Evolutionary conservation across 331 rosid species (phyloP).

Genomic region (Stylosanthes scabra): DNA sequence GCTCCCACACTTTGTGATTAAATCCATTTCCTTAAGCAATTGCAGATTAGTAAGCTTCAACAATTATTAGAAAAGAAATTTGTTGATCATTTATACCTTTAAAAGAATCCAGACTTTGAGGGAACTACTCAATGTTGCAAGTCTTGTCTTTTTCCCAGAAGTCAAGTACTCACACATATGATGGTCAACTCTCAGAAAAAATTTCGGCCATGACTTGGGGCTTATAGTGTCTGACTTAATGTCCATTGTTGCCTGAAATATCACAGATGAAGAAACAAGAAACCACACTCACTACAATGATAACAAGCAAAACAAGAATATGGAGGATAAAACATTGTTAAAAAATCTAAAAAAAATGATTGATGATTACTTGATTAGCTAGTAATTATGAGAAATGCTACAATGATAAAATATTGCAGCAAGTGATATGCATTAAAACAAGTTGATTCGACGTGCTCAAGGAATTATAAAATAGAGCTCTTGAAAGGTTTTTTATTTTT

Average conservation of each 20-base stretch:
- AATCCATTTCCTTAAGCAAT: constrained; percentile 17
- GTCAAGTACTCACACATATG: constrained; percentile 87
- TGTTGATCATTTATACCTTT: constrained; percentile 61
- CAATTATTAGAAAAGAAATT: constrained; percentile 7
- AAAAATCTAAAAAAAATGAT: constrained; percentile 22
- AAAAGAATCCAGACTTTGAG: constrained; percentile 94
- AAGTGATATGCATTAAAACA: not conserved
- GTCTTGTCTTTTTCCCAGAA: constrained; percentile 81
- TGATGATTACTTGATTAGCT: not conserved
- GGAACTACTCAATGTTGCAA: constrained; percentile 90
- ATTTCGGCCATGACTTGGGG: constrained; percentile 93
- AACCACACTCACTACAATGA: constrained; percentile 29
- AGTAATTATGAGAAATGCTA: constrained; percentile 8
- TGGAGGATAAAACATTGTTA: constrained; percentile 5
- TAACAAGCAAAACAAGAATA: constrained; percentile 11
- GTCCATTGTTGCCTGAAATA: constrained; percentile 71
- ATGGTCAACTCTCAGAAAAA: constrained; percentile 83
- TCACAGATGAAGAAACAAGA: constrained; percentile 29
- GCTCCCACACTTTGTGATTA: constrained; percentile 14
- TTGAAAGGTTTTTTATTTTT: constrained; percentile 19
- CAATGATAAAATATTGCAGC: constrained; percentile 14
- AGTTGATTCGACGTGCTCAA: constrained; percentile 2
- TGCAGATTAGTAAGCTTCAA: constrained; percentile 27
- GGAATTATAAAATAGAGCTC: constrained; percentile 26
- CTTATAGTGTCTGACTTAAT: constrained; percentile 68